Evolutionary conservation across 257 asterid species (phyloP).

Genomic region (Lithospermum erythrorhizon): DNA sequence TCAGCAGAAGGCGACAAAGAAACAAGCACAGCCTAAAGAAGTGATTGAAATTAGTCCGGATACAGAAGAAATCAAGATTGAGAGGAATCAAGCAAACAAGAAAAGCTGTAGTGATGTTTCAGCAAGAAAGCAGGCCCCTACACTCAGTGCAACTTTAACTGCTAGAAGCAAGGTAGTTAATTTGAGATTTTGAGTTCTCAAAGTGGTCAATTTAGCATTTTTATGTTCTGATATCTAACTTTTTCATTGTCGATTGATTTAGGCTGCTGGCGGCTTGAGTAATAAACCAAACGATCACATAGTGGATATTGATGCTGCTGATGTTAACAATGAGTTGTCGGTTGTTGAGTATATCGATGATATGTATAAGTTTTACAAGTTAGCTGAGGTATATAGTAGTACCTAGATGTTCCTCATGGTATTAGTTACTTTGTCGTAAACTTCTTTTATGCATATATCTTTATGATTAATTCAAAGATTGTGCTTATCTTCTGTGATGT

Average conservation of each 20-base stretch:
- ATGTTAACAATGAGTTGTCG: constrained; percentile 60
- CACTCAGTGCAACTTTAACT: constrained; percentile 72
- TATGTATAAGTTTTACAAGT: constrained; percentile 63
- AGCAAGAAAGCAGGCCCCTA: constrained; percentile 42
- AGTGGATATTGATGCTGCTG: constrained; percentile 72
- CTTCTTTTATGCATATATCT: background rate
- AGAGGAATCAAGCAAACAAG: constrained; percentile 15
- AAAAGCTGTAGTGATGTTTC: constrained; percentile 25
- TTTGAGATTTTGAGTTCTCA: background rate
- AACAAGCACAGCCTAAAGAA: constrained; percentile 26
- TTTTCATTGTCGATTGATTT: background rate
- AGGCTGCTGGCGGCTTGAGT: constrained; percentile 76
- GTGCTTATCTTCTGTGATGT: constrained; percentile 10
- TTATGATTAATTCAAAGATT: background rate
- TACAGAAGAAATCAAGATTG: constrained; percentile 23
- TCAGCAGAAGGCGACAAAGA: constrained; percentile 49
- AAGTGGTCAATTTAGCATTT: too few species aligned
- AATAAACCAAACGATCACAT: constrained; percentile 31
- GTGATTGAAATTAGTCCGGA: constrained; percentile 53
- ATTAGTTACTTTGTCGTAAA: background rate
- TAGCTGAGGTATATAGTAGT: constrained; percentile 45
- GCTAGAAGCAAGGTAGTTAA: constrained; percentile 71
- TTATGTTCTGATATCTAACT: background rate
- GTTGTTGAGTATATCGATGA: constrained; percentile 85
- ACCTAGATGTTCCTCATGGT: background rate